Evolutionary conservation across 176 grass and related monocot genomes (phyloP).

Genomic region (Hyparrhenia diplandra): DNA sequence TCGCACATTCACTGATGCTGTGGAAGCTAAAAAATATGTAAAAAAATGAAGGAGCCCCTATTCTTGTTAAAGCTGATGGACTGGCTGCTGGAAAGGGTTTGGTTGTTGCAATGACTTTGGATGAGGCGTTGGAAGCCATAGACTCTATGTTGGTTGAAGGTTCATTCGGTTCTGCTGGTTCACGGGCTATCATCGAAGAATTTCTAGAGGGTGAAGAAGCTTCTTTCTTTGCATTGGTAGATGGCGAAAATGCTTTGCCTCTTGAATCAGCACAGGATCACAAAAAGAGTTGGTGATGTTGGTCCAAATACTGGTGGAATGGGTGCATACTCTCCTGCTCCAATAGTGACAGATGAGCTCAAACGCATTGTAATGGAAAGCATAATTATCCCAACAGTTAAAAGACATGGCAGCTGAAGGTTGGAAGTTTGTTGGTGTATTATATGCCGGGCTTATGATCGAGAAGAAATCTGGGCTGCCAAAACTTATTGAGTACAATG

Average conservation of each 20-base stretch:
- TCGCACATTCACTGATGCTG: constrained; percentile 44
- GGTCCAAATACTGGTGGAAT: constrained; percentile 86
- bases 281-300: constrained; percentile 68
- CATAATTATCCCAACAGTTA: constrained; percentile 63
- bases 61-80: constrained; percentile 82
- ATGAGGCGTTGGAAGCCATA: constrained; percentile 64
- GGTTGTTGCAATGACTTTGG: constrained; percentile 57
- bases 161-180: constrained; percentile 72
- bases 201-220: constrained; percentile 75
- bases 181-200: constrained; percentile 56
- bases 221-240: constrained; percentile 75
- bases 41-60: constrained; percentile 58
- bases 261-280: constrained; percentile 76
- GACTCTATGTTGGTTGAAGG: constrained; percentile 65
- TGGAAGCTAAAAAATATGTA: constrained; percentile 62
- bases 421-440: constrained; percentile 66
- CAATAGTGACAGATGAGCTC: constrained; percentile 54
- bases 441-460: constrained; percentile 73
- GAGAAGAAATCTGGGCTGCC: constrained; percentile 57
- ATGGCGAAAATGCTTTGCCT: constrained; percentile 57
- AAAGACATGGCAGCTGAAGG: constrained; percentile 67
- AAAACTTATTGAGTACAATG: constrained; percentile 78
- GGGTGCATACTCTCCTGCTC: constrained; percentile 75
- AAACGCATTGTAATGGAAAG: constrained; percentile 60
- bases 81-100: constrained; percentile 79